These are phyloP conservation scores for Hortiboletus flavorubellus DNA, from an alignment of 768 basidiomycete species.

Conservation along the genomic window DNA sequence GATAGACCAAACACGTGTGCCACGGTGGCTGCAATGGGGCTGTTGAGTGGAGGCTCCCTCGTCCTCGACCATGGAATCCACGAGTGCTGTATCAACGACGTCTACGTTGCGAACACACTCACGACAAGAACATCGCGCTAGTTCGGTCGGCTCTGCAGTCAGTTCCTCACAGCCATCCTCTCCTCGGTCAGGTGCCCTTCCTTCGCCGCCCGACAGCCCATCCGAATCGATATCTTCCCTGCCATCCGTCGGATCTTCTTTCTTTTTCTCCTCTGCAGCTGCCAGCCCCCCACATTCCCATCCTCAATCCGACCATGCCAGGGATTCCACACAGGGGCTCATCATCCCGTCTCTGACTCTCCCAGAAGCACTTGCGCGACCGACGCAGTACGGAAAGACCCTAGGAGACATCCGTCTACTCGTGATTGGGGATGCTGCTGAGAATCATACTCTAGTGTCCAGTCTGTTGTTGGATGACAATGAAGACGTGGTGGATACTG, in stretches of 20 bases:
- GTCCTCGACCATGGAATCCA: conserved; percentile 25
- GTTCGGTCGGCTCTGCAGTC: conserved; percentile 1
- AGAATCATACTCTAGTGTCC: conserved; percentile 37
- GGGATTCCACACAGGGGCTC: conserved; percentile 48
- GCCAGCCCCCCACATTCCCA: conserved; percentile 59
- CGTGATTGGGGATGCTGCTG: conserved; percentile 45
- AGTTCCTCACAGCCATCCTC: conserved; percentile 43
- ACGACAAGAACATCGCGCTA: conserved; percentile 18
- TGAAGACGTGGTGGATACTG: conserved; percentile 63
- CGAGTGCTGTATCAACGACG: conserved; percentile 28
- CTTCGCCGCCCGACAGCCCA: conserved; percentile 62
- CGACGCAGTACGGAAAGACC: conserved; percentile 67
- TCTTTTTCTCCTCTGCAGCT: conserved; percentile 75
- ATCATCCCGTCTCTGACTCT: conserved; percentile 69
- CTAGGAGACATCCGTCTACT: conserved; percentile 59
- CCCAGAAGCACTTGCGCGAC: conserved; percentile 56
- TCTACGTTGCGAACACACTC: conserved; percentile 38
- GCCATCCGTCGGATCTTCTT: conserved; percentile 69
- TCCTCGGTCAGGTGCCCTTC: conserved; percentile 46
- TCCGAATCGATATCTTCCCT: conserved; percentile 65
- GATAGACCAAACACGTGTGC: conserved; percentile 32
- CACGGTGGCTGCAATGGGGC: too few relatives aligned
- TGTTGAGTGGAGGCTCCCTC: neutral
- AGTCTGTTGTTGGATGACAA: conserved; percentile 57
- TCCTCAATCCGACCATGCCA: conserved; percentile 38